A percentile compares a stretch with the other conserved stretches of the same genome.
phyloP scores from a whole-genome alignment of 1,284 basidiomycete species.

The Golubevia pallescens region DNA sequence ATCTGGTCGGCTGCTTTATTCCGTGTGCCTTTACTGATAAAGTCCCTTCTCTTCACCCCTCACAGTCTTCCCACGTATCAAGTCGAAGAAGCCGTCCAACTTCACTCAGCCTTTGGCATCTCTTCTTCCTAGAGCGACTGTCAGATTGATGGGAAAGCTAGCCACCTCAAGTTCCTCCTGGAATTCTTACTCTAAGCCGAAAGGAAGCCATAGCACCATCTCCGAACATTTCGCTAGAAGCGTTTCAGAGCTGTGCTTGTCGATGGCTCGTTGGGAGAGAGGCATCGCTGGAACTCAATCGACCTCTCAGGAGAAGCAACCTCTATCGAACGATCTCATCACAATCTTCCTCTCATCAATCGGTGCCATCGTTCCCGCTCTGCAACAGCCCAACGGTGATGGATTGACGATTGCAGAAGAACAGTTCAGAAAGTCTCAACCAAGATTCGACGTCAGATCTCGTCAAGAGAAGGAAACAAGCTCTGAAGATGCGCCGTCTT shows the following conservation, averaged over 20 bases:
- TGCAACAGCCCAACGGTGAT: not conserved
- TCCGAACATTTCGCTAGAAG: constrained; percentile 1
- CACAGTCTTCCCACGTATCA: constrained; percentile 34
- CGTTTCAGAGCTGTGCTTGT: constrained; percentile 5
- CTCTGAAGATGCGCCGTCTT: not conserved
- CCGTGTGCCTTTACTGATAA: constrained; percentile 3
- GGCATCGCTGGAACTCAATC: constrained; percentile 12
- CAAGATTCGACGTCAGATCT: not conserved
- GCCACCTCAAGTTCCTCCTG: not conserved
- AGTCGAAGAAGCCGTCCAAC: constrained; percentile 38
- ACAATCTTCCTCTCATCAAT: not conserved
- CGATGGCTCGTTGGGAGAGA: constrained; percentile 4
- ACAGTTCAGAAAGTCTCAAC: not conserved
- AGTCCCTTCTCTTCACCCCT: constrained; percentile 23
- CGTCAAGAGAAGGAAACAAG: no score
- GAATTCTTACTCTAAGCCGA: constrained; percentile 22
- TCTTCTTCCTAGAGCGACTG: constrained; percentile 16
- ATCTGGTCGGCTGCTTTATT: constrained; percentile 5
- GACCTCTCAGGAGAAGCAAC: constrained; percentile 16
- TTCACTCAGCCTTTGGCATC: constrained; percentile 33
- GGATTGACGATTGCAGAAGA: not conserved
- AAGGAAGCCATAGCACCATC: constrained; percentile 5
- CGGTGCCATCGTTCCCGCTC: not conserved
- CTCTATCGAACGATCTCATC: not conserved
- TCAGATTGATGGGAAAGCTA: not conserved